Percentiles rank a stretch among this genome's conserved stretches.
Evolutionary conservation across 31 red algal genomes (phyloP).

Genomic region (Bonnemaisonia californica): DNA sequence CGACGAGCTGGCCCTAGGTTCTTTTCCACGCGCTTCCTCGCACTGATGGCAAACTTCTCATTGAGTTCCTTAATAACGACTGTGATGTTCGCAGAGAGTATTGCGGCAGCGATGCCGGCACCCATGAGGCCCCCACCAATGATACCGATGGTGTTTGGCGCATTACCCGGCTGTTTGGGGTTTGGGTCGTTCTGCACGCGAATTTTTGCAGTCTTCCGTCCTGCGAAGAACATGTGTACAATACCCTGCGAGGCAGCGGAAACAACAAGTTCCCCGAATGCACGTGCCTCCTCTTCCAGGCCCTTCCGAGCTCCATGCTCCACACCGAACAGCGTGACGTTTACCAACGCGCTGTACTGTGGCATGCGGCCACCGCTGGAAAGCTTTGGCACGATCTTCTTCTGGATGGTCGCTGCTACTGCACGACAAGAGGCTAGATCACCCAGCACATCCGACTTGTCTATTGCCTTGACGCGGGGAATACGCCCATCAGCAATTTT

Average conservation of each 20-base stretch:
- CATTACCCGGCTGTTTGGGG: slow-evolving; percentile 25
- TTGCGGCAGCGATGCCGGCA: slow-evolving; percentile 89
- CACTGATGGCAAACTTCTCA: slow-evolving; percentile 56
- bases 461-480: slow-evolving; percentile 32
- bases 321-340: slow-evolving; percentile 74
- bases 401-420: slow-evolving; percentile 34
- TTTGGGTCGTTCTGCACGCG: slow-evolving; percentile 32
- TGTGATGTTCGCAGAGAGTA: slow-evolving; percentile 56
- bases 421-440: slow-evolving; percentile 36
- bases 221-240: slow-evolving; percentile 92
- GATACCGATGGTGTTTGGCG: slow-evolving; percentile 66
- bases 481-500: slow-evolving; percentile 45
- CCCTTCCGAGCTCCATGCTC: slow-evolving; percentile 77
- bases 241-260: slow-evolving; percentile 67
- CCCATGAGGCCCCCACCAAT: slow-evolving; percentile 99
- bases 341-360: slow-evolving; percentile 67
- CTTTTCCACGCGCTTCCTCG: slow-evolving; percentile 64
- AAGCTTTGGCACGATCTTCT: slow-evolving; percentile 43
- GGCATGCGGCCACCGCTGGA: slow-evolving; percentile 47
- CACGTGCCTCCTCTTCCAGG: slow-evolving; percentile 55
- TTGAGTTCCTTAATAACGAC: slow-evolving; percentile 97
- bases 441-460: slow-evolving; percentile 46
- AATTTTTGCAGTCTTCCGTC: slow-evolving; percentile 70
- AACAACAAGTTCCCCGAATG: slow-evolving; percentile 69
- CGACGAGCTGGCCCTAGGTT: slow-evolving; percentile 44